A percentile compares a stretch with the other conserved stretches of the same genome.
phyloP scores from a whole-genome alignment of 75 land plant species.

The Pinus tabuliformis region DNA sequence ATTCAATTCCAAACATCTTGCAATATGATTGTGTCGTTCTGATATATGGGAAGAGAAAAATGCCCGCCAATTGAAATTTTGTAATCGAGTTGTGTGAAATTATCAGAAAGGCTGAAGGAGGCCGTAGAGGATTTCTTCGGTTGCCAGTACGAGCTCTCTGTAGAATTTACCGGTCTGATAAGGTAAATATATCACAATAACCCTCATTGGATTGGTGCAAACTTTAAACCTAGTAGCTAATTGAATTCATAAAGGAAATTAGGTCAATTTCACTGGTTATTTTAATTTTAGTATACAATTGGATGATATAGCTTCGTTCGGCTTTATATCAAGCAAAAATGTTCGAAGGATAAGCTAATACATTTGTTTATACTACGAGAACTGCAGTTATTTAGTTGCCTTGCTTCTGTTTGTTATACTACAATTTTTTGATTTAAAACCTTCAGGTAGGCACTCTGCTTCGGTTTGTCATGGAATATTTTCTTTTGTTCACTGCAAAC shows the following conservation, averaged over 20 bases:
- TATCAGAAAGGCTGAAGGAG: conserved; percentile 67
- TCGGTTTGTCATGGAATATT: too few relatives aligned
- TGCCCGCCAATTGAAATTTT: neutral
- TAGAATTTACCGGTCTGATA: conserved; percentile 88
- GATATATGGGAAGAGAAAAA: neutral
- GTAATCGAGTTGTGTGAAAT: neutral
- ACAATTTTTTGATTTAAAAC: too few relatives aligned
- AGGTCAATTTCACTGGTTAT: neutral
- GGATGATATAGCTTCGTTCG: neutral
- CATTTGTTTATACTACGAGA: neutral
- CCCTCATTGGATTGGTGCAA: neutral
- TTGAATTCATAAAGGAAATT: neutral
- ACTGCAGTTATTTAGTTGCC: too few relatives aligned
- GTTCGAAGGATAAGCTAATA: neutral
- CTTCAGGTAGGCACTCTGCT: too few relatives aligned
- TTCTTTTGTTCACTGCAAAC: too few relatives aligned
- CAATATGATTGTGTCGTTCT: neutral
- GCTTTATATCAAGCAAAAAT: neutral
- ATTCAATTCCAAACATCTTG: neutral
- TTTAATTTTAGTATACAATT: neutral
- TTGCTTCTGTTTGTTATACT: too few relatives aligned
- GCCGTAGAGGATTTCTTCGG: conserved; percentile 67
- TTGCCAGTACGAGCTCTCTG: conserved; percentile 65
- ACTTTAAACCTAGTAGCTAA: neutral
- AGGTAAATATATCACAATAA: conserved; percentile 31